Base-by-base conservation (phyloP, 2,329 filamentous ascomycete species). In the Hypocrella siamensis region DNA sequence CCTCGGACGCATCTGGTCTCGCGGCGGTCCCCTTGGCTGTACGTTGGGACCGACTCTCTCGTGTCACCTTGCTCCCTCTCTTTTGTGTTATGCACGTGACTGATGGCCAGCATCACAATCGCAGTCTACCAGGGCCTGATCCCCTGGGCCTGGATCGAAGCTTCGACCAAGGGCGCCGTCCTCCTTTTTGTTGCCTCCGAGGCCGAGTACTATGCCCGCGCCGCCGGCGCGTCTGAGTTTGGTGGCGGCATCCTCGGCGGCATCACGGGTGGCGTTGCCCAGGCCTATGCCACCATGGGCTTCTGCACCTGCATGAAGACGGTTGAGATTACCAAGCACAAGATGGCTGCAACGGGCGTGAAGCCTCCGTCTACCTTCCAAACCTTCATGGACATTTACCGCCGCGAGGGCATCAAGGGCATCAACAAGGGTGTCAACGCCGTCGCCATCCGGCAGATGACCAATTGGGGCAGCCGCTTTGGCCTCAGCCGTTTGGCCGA, bases 231-330 rank as follows among this genome's bases (percentile, higher is more conserved):
- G 40, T 74, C 70, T 48, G 79, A 92, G 58, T 96, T 98, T 58
- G 67, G 80, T 31, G 75, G 77, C 45, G 90, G 90, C 53, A 96
- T 98, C 62, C 54, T 68, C 19, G 90, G 90, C 50, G 90, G 90
- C 59, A 84, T 98, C 67, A 70, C 76, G 16, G 90, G 90, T 54
- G 90, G 90, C 70, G 76, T 98, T 37, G 90, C 88, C 29, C 90
- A 98, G 65, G 90, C 90, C 38, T 98, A 98, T 58, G 90, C 90
- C 43, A 98, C 90, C 56, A 98, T 98, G 88, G 90, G 90, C 46
- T 98, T 98, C 76, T 98, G 90, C 65, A 98, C 90, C 39, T 98
- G 90, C 74, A 98, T 98, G 90, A 98, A 98, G 77, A 98, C 90
- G 41, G 90, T 96, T 44, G 90, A 98, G 62, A 98, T 98, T 62